A percentile compares a stretch with the other conserved stretches of the same genome.
Evolutionary conservation across 2,329 filamentous ascomycete genomes (phyloP).

Genomic region (Paecilomyces dactylethromorphus): DNA sequence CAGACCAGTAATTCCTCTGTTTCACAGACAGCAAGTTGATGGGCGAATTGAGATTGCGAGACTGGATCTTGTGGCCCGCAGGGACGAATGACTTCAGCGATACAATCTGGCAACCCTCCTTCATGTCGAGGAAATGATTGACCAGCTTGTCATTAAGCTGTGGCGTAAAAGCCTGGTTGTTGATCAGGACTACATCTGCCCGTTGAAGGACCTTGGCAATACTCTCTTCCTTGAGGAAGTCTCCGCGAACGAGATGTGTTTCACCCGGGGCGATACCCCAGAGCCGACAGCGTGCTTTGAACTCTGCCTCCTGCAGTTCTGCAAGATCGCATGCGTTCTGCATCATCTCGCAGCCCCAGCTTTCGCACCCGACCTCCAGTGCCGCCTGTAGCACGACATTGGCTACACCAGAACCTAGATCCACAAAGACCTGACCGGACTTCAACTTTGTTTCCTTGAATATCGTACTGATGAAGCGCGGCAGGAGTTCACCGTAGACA

Average conservation of each 20-base stretch:
- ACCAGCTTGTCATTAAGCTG: constrained; percentile 78
- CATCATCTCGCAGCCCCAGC: constrained; percentile 97
- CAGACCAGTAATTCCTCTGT: constrained; percentile 61
- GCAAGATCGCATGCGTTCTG: constrained; percentile 79
- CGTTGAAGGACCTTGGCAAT: constrained; percentile 69
- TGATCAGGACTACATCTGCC: constrained; percentile 93
- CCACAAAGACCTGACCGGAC: constrained; percentile 81
- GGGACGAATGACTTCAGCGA: constrained; percentile 89
- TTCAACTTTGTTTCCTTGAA: constrained; percentile 72
- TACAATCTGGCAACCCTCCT: constrained; percentile 81
- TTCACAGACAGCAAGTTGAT: constrained; percentile 75
- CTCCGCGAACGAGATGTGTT: constrained; percentile 73
- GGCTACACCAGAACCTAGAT: constrained; percentile 90
- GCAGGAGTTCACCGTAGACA: constrained; percentile 87
- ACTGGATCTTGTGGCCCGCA: constrained; percentile 66
- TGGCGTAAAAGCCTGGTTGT: constrained; percentile 94
- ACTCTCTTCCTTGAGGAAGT: constrained; percentile 68
- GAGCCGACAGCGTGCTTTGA: constrained; percentile 73
- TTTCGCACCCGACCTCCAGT: constrained; percentile 86
- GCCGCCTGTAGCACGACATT: constrained; percentile 94
- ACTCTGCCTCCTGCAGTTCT: constrained; percentile 72
- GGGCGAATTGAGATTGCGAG: constrained; percentile 70
- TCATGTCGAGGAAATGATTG: constrained; percentile 87
- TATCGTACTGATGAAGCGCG: constrained; percentile 76
- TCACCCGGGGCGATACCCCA: constrained; percentile 81